Conservation (phyloP, 1,284 basidiomycete genomes). For the Chondrostereum purpureum region DNA sequence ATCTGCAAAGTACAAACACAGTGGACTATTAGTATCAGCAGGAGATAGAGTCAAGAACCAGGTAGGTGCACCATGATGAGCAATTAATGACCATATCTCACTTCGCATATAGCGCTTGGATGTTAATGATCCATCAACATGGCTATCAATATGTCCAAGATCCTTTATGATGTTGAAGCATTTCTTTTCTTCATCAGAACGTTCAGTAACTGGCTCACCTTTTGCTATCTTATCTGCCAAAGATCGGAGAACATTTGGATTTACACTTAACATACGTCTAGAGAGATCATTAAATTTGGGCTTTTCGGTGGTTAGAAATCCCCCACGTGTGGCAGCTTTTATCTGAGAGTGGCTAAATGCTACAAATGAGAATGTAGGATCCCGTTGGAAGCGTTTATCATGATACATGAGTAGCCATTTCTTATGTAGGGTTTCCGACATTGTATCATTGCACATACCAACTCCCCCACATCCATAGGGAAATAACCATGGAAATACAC, state of each 20-base stretch:
- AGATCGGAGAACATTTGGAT: background rate
- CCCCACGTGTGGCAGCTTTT: background rate
- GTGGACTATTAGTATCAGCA: slow-evolving; percentile 33
- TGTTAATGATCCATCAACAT: slow-evolving; percentile 14
- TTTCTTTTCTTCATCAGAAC: slow-evolving; percentile 11
- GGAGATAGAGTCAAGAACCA: slow-evolving; percentile 26
- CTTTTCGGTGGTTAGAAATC: background rate
- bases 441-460: slow-evolving; percentile 12
- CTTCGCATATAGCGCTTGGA: too few species aligned
- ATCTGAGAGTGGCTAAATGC: background rate
- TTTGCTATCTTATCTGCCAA: background rate
- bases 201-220: slow-evolving; percentile 10
- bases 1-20: slow-evolving; percentile 16
- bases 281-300: background rate
- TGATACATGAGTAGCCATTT: slow-evolving; percentile 24
- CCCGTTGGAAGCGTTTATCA: slow-evolving; percentile 31
- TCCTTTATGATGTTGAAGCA: slow-evolving; percentile 11
- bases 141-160: slow-evolving; percentile 13
- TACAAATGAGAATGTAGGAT: too few species aligned
- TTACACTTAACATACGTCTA: background rate
- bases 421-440: slow-evolving; percentile 18
- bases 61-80: slow-evolving; percentile 26
- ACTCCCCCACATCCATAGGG: slow-evolving; percentile 25
- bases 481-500: slow-evolving; percentile 22
- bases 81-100: slow-evolving; percentile 29